A percentile compares a stretch with the other conserved stretches of the same genome.
These are phyloP conservation scores for Corinectria fuckeliana DNA, from an alignment of 2,329 filamentous ascomycete species.

Conservation along the genomic window DNA sequence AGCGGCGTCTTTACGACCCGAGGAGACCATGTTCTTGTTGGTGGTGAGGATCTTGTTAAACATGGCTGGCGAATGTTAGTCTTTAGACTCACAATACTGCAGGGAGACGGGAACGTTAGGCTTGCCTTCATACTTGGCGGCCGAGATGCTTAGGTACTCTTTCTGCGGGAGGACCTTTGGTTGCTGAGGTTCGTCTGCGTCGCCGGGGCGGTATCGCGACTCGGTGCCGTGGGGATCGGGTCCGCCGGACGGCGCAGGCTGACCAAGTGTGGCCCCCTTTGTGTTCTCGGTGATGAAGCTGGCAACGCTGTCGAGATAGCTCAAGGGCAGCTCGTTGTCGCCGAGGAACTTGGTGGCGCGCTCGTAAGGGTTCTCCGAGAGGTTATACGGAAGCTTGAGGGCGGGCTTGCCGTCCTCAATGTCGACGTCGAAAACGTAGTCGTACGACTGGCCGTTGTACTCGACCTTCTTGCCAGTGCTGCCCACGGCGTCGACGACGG, in stretches of 20 bases:
- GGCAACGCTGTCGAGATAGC: constrained; percentile 89
- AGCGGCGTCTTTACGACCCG: constrained; percentile 75
- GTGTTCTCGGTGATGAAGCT: constrained; percentile 93
- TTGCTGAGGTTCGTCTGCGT: constrained; percentile 46
- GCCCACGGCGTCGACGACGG: constrained; percentile 86
- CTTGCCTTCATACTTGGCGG: constrained; percentile 70
- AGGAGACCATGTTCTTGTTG: constrained; percentile 74
- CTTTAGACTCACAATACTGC: background rate
- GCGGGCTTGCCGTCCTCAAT: constrained; percentile 94
- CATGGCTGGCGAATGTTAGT: constrained; percentile 57
- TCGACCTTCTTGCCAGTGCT: constrained; percentile 80
- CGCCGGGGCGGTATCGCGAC: constrained; percentile 76
- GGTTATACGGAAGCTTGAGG: constrained; percentile 91
- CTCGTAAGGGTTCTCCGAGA: constrained; percentile 91
- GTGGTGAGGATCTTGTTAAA: constrained; percentile 78
- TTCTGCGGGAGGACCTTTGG: constrained; percentile 77
- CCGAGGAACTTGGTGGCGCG: constrained; percentile 89
- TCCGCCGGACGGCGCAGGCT: constrained; percentile 56
- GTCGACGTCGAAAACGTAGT: constrained; percentile 96
- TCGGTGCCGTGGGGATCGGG: constrained; percentile 81
- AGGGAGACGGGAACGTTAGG: background rate
- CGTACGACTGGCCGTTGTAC: constrained; percentile 86
- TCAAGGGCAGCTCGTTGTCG: constrained; percentile 85
- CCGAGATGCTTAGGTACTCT: constrained; percentile 77
- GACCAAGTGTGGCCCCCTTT: constrained; percentile 82